Conservation (phyloP, 2,329 filamentous ascomycete genomes). For the Venturia asperata region DNA sequence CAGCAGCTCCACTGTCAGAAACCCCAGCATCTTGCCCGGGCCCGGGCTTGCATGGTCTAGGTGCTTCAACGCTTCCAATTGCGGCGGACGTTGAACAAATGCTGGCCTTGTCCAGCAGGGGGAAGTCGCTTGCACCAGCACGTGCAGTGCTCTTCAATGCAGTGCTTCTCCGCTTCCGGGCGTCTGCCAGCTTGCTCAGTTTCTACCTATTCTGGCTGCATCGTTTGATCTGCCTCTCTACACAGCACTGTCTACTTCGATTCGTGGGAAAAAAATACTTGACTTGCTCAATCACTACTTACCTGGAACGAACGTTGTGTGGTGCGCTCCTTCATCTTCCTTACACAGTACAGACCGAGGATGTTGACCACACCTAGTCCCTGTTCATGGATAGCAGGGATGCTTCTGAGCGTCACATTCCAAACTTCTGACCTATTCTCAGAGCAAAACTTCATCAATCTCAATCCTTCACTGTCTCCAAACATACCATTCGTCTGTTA, state of each 20-base stretch:
- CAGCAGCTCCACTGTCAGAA: background rate
- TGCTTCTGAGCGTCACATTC: background rate
- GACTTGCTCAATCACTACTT: background rate
- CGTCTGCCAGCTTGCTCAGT: background rate
- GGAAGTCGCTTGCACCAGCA: background rate
- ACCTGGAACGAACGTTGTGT: background rate
- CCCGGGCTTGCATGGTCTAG: background rate
- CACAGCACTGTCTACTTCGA: too few species aligned
- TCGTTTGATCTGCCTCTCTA: background rate
- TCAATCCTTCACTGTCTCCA: background rate
- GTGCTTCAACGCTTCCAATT: background rate
- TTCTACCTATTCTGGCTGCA: background rate
- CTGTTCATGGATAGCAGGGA: background rate
- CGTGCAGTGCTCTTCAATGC: background rate
- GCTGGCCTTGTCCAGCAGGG: background rate
- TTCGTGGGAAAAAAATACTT: background rate
- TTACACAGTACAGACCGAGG: background rate
- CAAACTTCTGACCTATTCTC: slow-evolving; percentile 7
- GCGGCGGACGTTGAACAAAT: background rate
- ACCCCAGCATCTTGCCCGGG: background rate
- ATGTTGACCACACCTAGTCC: background rate
- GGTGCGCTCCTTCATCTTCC: background rate
- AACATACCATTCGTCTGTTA: background rate
- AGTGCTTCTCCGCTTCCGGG: background rate
- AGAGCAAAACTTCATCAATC: background rate